Evolutionary conservation across 345 rosid species (phyloP).

Genomic region (Raphanus sativus): DNA sequence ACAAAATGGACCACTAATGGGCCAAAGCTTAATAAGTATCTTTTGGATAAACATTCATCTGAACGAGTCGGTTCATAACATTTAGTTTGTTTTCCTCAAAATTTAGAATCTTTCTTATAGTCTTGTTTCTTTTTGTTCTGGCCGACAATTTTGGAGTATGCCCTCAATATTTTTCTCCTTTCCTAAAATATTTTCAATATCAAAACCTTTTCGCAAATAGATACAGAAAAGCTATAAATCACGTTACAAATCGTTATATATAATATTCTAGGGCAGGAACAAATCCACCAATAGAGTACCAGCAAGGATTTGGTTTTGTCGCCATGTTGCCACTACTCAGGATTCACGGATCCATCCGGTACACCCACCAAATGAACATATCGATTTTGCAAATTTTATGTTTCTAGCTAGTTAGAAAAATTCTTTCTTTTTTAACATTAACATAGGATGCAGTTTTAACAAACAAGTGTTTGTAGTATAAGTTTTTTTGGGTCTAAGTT

Average conservation of each 20-base stretch:
- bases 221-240: background rate
- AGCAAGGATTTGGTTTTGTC: conserved; percentile 35
- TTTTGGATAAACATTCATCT: too few species aligned
- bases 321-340: conserved; percentile 29
- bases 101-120: background rate
- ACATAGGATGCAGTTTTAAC: background rate
- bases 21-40: too few species aligned
- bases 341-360: conserved; percentile 8
- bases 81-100: background rate
- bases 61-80: too few species aligned
- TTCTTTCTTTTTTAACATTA: background rate
- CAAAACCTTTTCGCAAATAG: background rate
- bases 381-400: background rate
- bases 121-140: background rate
- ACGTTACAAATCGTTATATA: background rate
- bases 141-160: background rate
- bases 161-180: background rate
- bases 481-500: too few species aligned
- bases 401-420: background rate
- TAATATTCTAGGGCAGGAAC: conserved; percentile 16
- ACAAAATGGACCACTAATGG: too few species aligned
- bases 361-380: conserved; percentile 2
- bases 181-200: background rate
- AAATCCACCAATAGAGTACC: conserved; percentile 24
- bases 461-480: background rate